These are phyloP conservation scores for Jackrogersella minutella DNA, from an alignment of 495 filamentous ascomycete genomes.

Conservation along the genomic window DNA sequence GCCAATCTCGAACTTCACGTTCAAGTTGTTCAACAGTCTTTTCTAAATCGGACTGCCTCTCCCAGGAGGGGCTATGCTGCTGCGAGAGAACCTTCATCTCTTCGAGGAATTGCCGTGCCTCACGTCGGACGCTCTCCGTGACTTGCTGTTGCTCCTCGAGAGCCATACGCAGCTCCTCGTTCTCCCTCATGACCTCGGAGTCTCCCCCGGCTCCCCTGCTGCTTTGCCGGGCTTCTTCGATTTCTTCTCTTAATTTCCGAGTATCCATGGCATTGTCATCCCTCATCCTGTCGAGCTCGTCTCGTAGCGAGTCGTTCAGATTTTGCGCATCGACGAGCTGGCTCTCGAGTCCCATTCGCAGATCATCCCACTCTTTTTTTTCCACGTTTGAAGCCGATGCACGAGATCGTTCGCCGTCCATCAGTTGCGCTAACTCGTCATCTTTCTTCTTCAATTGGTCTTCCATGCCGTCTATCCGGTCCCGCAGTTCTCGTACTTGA, in stretches of 20 bases:
- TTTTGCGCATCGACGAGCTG: constrained; percentile 81
- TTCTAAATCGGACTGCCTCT: constrained; percentile 80
- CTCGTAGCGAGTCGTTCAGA: constrained; percentile 76
- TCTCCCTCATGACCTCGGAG: constrained; percentile 72
- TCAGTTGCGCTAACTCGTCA: constrained; percentile 53
- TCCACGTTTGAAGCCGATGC: constrained; percentile 59
- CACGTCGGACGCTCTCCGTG: constrained; percentile 87
- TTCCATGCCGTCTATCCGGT: constrained; percentile 78
- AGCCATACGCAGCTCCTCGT: constrained; percentile 74
- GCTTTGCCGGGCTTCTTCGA: constrained; percentile 62
- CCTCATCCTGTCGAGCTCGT: constrained; percentile 77
- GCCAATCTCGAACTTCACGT: constrained; percentile 86
- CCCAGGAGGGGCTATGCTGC: constrained; percentile 77
- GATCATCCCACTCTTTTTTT: constrained; percentile 75
- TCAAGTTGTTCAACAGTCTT: constrained; percentile 77
- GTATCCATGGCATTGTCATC: constrained; percentile 70
- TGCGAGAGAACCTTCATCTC: constrained; percentile 91
- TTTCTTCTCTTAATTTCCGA: constrained; percentile 67
- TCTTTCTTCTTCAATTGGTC: constrained; percentile 59
- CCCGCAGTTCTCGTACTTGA: constrained; percentile 76
- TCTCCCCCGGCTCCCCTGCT: constrained; percentile 49
- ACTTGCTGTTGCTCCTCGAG: constrained; percentile 78
- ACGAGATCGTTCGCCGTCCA: constrained; percentile 54
- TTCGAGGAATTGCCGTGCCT: constrained; percentile 82
- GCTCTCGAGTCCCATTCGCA: constrained; percentile 76